These are phyloP conservation scores for Coniella vitis DNA, from an alignment of 2,329 filamentous ascomycete species.

Conservation along the genomic window DNA sequence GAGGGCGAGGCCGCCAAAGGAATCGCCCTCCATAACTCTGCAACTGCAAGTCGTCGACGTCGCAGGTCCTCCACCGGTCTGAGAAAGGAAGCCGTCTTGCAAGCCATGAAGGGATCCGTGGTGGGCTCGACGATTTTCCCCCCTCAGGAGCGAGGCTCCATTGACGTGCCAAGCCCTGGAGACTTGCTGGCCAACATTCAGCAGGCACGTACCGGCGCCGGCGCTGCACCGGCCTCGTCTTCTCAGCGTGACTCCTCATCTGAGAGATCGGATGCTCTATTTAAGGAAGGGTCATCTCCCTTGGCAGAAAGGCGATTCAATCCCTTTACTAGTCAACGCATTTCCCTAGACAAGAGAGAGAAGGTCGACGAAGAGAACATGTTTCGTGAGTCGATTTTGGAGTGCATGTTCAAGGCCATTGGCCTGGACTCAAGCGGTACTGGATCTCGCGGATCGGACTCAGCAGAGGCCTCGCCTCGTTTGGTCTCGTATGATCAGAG, in stretches of 20 bases:
- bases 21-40: conserved; percentile 85
- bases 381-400: conserved; percentile 83
- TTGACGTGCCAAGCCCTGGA: conserved; percentile 57
- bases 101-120: conserved; percentile 51
- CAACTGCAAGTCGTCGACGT: conserved; percentile 56
- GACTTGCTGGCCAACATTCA: conserved; percentile 78
- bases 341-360: conserved; percentile 63
- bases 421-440: conserved; percentile 67
- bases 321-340: conserved; percentile 49
- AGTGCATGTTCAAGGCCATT: conserved; percentile 93
- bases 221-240: conserved; percentile 26
- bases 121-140: conserved; percentile 34
- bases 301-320: conserved; percentile 46
- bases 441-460: conserved; percentile 59
- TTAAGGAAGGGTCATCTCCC: conserved; percentile 35
- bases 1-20: conserved; percentile 82
- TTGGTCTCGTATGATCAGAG: conserved; percentile 78
- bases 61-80: conserved; percentile 59
- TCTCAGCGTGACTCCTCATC: conserved; percentile 21
- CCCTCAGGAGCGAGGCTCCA: conserved; percentile 34
- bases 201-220: conserved; percentile 53
- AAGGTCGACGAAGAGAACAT: conserved; percentile 80
- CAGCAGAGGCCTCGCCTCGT: conserved; percentile 77
- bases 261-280: conserved; percentile 24
- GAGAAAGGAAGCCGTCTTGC: conserved; percentile 71